These are phyloP conservation scores for Corchorus olitorius DNA, from an alignment of 345 rosid species.

Conservation along the genomic window DNA sequence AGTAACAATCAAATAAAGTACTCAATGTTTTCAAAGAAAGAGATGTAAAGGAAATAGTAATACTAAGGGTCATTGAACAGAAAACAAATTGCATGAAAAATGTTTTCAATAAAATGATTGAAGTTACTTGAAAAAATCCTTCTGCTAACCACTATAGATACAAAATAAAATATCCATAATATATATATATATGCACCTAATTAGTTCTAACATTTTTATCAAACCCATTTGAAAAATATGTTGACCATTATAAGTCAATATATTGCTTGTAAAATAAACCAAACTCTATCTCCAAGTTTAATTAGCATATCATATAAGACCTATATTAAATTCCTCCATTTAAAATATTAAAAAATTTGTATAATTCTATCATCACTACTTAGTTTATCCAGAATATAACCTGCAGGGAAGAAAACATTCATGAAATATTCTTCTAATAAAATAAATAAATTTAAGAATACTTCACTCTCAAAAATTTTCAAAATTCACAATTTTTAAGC, in stretches of 20 bases:
- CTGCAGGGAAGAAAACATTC: background rate
- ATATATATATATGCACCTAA: background rate
- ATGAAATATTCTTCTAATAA: background rate
- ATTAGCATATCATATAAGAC: background rate
- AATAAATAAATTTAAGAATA: background rate
- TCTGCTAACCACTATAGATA: background rate
- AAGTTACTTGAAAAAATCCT: background rate
- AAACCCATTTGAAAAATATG: background rate
- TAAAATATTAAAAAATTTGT: no score
- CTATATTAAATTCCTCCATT: no score
- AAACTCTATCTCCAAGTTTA: background rate
- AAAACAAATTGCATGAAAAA: background rate
- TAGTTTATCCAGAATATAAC: no score
- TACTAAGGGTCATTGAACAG: background rate
- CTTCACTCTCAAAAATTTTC: background rate
- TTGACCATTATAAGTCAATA: background rate
- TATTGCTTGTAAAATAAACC: background rate
- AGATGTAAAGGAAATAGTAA: background rate
- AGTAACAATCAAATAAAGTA: background rate
- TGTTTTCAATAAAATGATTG: background rate
- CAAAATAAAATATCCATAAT: background rate
- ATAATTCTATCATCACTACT: no score
- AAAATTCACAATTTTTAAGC: background rate
- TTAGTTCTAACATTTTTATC: slow-evolving; percentile 1
- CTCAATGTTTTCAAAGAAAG: background rate